Conservation (phyloP, 208 protist species). For the Herpetomonas samuelpessoai region DNA sequence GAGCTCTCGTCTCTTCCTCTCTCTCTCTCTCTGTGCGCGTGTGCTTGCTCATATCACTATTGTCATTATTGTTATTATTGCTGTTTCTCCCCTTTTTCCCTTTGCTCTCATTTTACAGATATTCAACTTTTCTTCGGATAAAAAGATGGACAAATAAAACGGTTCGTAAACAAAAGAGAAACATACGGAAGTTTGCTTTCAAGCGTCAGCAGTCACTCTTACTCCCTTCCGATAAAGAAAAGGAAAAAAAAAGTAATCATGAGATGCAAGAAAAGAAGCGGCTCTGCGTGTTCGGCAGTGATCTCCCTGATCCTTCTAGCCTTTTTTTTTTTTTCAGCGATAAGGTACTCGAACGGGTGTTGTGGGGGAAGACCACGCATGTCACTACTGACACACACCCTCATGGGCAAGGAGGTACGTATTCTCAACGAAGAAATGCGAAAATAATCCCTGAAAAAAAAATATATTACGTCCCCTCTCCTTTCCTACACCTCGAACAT, state of each 20-base stretch:
- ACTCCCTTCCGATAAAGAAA: too few species aligned
- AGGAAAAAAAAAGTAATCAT: conserved; percentile 14
- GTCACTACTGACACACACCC: too few species aligned
- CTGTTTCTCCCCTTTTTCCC: conserved; percentile 1
- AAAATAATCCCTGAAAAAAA: too few species aligned
- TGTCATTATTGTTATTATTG: conserved; percentile 11
- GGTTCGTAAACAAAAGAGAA: background rate
- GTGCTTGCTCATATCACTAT: too few species aligned
- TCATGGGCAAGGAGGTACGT: too few species aligned
- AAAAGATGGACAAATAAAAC: conserved; percentile 7
- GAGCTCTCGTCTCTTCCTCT: background rate
- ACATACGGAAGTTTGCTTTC: background rate
- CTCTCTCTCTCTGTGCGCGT: too few species aligned
- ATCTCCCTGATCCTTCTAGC: conserved; percentile 7
- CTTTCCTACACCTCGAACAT: too few species aligned
- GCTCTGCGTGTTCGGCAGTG: background rate
- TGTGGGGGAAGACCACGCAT: too few species aligned
- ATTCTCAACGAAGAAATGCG: too few species aligned
- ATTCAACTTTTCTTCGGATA: background rate
- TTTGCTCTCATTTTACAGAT: background rate
- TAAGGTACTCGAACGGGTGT: too few species aligned
- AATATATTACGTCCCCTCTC: too few species aligned
- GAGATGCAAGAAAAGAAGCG: background rate
- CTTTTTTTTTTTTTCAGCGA: conserved; percentile 4
- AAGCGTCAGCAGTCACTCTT: too few species aligned